Evolutionary conservation across 202 grass and related monocot species (phyloP).

Genomic region (Carex arenaria): DNA sequence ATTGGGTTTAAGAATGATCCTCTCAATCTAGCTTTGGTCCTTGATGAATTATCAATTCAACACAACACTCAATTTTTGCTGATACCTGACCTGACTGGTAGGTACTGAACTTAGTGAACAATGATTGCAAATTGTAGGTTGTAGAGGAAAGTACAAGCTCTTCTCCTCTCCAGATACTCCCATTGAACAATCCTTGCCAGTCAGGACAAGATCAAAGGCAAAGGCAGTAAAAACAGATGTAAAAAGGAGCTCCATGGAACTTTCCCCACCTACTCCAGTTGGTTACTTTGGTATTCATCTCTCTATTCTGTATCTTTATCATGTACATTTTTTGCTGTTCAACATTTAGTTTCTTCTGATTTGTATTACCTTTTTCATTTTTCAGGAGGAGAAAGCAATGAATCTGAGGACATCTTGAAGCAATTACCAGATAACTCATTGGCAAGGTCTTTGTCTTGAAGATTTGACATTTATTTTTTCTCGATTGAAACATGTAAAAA

Average conservation of each 20-base stretch:
- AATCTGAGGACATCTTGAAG: slow-evolving; percentile 43
- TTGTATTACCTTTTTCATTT: slow-evolving; percentile 10
- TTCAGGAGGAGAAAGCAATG: slow-evolving; percentile 59
- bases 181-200: slow-evolving; percentile 34
- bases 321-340: slow-evolving; percentile 18
- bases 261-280: slow-evolving; percentile 40
- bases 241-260: slow-evolving; percentile 41
- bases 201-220: slow-evolving; percentile 19
- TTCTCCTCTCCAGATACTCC: slow-evolving; percentile 36
- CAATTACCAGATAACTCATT: slow-evolving; percentile 59
- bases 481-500: not conserved
- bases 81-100: slow-evolving; percentile 15
- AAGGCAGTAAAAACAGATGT: slow-evolving; percentile 51
- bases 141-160: slow-evolving; percentile 41
- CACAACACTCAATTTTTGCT: slow-evolving; percentile 22
- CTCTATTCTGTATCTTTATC: slow-evolving; percentile 13
- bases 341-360: slow-evolving; percentile 8
- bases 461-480: slow-evolving; percentile 8
- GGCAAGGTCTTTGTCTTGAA: slow-evolving; percentile 41
- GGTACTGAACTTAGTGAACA: not conserved
- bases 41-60: slow-evolving; percentile 10
- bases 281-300: slow-evolving; percentile 38
- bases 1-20: not conserved
- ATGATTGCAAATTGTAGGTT: slow-evolving; percentile 41
- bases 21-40: not conserved